Conservation (phyloP, 2,329 filamentous ascomycete species). For the Cladosporium colombiae region DNA sequence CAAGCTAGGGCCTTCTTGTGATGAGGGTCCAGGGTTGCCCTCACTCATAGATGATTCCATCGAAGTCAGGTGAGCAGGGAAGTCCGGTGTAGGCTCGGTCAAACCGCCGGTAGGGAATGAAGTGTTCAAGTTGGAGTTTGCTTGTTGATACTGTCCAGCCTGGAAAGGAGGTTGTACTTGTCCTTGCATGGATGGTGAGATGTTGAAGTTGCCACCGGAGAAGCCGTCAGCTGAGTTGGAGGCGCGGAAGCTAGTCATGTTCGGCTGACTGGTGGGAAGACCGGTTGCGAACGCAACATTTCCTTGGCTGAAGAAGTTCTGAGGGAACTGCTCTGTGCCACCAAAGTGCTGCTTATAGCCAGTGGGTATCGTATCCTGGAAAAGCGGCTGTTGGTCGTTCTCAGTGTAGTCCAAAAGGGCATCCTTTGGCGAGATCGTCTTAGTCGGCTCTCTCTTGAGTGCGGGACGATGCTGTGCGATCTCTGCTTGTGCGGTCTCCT, state of each 20-base stretch:
- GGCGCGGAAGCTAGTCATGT: conserved; percentile 50
- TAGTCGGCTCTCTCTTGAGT: conserved; percentile 50
- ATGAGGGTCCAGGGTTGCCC: conserved; percentile 46
- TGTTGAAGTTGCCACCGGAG: conserved; percentile 32
- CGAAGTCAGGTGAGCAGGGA: conserved; percentile 60
- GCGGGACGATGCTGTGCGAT: conserved; percentile 35
- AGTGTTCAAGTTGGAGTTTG: conserved; percentile 30
- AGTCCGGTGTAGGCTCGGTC: conserved; percentile 54
- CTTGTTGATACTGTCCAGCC: conserved; percentile 31
- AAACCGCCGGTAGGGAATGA: conserved; percentile 28
- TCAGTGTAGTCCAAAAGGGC: conserved; percentile 84
- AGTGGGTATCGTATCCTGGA: conserved; percentile 56
- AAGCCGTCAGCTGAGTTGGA: conserved; percentile 37
- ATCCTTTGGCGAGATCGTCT: conserved; percentile 94
- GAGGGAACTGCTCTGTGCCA: conserved; percentile 43
- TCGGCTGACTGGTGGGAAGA: conserved; percentile 42
- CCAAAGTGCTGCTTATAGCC: conserved; percentile 39
- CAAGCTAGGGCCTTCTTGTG: conserved; percentile 39
- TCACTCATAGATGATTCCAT: conserved; percentile 65
- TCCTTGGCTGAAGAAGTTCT: conserved; percentile 46
- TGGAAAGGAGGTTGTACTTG: conserved; percentile 28
- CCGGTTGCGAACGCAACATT: conserved; percentile 47
- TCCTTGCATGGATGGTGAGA: conserved; percentile 30
- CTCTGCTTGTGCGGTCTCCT: conserved; percentile 57
- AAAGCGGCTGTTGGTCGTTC: conserved; percentile 71